phyloP scores from a whole-genome alignment of 108 stramenopile genomes.

The Hondaea fermentalgiana region DNA sequence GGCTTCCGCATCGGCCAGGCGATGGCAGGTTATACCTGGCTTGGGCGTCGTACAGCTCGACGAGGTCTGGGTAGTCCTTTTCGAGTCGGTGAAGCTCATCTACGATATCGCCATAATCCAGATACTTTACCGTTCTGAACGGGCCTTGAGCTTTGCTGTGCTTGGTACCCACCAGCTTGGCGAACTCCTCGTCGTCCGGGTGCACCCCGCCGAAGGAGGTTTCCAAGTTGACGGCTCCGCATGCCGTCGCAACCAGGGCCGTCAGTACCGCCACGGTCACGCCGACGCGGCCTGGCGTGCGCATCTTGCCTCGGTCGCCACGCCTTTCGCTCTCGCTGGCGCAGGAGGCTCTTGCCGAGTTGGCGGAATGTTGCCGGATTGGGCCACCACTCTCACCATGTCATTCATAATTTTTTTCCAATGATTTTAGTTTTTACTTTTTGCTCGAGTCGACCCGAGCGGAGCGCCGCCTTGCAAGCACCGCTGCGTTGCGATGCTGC shows the following conservation, averaged over 20 bases:
- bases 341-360: too few relatives aligned
- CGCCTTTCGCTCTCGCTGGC: too few relatives aligned
- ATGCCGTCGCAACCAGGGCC: background rate
- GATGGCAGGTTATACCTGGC: conserved; percentile 12
- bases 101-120: background rate
- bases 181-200: background rate
- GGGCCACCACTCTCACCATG: too few relatives aligned
- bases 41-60: conserved; percentile 21
- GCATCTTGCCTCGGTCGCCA: too few relatives aligned
- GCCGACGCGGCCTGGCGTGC: too few relatives aligned
- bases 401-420: too few relatives aligned
- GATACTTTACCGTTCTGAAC: background rate
- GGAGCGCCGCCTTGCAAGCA: too few relatives aligned
- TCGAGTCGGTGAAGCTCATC: background rate
- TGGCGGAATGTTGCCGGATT: too few relatives aligned
- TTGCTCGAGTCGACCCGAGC: too few relatives aligned
- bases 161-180: background rate
- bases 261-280: background rate
- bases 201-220: background rate
- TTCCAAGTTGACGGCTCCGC: background rate
- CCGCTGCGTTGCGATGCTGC: too few relatives aligned
- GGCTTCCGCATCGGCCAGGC: background rate
- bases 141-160: background rate
- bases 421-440: too few relatives aligned
- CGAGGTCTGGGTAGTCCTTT: background rate